phyloP scores from a whole-genome alignment of 352 stramenopile genomes.

The Phytopythium mirpurense region DNA sequence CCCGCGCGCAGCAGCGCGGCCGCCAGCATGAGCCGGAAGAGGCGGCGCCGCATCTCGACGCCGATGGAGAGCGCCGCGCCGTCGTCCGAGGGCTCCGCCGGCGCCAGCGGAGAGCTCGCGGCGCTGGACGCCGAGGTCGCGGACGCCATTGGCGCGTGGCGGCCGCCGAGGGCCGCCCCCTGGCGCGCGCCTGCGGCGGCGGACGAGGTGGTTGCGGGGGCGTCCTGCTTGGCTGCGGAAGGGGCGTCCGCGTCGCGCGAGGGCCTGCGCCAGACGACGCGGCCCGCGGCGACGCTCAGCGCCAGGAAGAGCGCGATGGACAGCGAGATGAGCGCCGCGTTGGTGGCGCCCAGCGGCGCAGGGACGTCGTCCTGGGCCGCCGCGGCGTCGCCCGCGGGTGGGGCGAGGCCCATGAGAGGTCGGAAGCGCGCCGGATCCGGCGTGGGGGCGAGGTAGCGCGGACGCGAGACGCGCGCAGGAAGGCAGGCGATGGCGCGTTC shows the following conservation, averaged over 20 bases:
- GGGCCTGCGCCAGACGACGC: slow-evolving; percentile 22
- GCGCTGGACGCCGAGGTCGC: background rate
- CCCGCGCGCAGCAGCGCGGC: slow-evolving; percentile 33
- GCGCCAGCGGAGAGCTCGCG: slow-evolving; percentile 3
- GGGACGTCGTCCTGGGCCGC: slow-evolving; percentile 7
- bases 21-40: slow-evolving; percentile 49
- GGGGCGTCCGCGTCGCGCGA: slow-evolving; percentile 5
- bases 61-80: slow-evolving; percentile 35
- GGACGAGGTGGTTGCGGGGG: too few species aligned
- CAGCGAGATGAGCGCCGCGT: slow-evolving; percentile 25
- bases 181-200: background rate
- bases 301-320: slow-evolving; percentile 34
- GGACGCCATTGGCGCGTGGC: background rate
- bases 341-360: slow-evolving; percentile 20
- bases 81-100: slow-evolving; percentile 22
- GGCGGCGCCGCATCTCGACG: slow-evolving; percentile 45
- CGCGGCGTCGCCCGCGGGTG: background rate
- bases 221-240: background rate
- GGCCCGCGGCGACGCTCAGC: slow-evolving; percentile 30
- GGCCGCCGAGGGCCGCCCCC: background rate
- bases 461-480: too few species aligned
- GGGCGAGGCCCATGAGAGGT: too few species aligned
- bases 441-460: too few species aligned
- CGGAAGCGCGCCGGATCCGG: too few species aligned
- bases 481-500: too few species aligned